Evolutionary conservation across 2,329 filamentous ascomycete genomes (phyloP).

Genomic region (Myotisia sp.): DNA sequence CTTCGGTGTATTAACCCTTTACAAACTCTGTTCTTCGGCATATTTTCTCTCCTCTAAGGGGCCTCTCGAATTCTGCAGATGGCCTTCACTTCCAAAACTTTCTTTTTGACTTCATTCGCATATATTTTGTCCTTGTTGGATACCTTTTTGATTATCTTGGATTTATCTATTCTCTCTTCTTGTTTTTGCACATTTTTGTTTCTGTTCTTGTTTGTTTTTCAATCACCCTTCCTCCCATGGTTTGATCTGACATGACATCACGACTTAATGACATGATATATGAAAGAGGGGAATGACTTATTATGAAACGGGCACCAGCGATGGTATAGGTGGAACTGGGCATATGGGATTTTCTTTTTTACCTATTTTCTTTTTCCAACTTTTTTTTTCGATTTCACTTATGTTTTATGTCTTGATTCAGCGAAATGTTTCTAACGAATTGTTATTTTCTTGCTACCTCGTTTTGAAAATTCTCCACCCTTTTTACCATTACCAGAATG

Average conservation of each 20-base stretch:
- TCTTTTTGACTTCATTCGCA: constrained; percentile 19
- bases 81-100: constrained; percentile 2
- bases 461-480: too few species aligned
- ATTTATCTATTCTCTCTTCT: constrained; percentile 10
- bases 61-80: too few species aligned
- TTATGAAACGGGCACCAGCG: constrained; percentile 1
- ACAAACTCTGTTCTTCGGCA: constrained; percentile 1
- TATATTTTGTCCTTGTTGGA: constrained; percentile 20
- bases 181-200: constrained; percentile 2
- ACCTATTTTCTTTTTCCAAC: neutral
- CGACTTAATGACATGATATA: constrained; percentile 5
- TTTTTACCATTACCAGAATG: too few species aligned
- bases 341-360: neutral
- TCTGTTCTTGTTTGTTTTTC: constrained; percentile 4
- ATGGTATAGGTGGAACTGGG: neutral
- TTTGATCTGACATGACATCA: constrained; percentile 4
- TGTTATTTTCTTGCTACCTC: too few species aligned
- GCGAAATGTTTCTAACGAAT: too few species aligned
- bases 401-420: too few species aligned
- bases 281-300: constrained; percentile 4
- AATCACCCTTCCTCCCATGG: neutral
- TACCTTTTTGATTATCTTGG: constrained; percentile 21
- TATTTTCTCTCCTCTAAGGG: too few species aligned
- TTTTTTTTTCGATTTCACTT: neutral
- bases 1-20: constrained; percentile 4